phyloP scores from a whole-genome alignment of 805 yeast species.

The Ogataea wickerhamii region DNA sequence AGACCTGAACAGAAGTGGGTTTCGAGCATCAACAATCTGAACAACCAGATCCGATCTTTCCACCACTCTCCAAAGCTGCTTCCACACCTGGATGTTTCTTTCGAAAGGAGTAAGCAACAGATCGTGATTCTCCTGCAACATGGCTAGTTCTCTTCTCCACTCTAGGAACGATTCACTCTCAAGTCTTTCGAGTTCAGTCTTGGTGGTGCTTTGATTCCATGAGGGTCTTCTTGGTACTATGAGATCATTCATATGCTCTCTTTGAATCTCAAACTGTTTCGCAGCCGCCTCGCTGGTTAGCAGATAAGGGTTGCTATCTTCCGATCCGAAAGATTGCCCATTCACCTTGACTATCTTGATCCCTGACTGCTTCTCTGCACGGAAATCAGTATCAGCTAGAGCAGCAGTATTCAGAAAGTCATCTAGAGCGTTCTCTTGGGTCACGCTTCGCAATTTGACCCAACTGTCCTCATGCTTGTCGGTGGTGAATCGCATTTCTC shows the following conservation, averaged over 20 bases:
- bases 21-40: conserved; percentile 96
- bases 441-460: conserved; percentile 89
- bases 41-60: conserved; percentile 93
- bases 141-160: conserved; percentile 91
- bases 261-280: conserved; percentile 56
- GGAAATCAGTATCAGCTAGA: conserved; percentile 91
- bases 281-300: conserved; percentile 65
- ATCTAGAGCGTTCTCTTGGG: conserved; percentile 90
- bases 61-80: conserved; percentile 96
- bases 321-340: conserved; percentile 61
- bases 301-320: conserved; percentile 50
- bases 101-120: conserved; percentile 92
- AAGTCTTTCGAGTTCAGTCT: conserved; percentile 72
- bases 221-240: conserved; percentile 91
- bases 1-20: conserved; percentile 86
- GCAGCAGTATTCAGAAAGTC: conserved; percentile 95
- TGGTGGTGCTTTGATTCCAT: conserved; percentile 74
- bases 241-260: conserved; percentile 61
- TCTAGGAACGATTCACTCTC: conserved; percentile 89
- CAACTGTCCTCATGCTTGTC: conserved; percentile 80
- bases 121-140: conserved; percentile 79
- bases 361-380: conserved; percentile 82
- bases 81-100: conserved; percentile 96
- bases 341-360: conserved; percentile 82
- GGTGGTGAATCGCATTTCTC: conserved; percentile 86